phyloP scores from a whole-genome alignment of 805 yeast species.

The Nakazawaea ambrosiae region DNA sequence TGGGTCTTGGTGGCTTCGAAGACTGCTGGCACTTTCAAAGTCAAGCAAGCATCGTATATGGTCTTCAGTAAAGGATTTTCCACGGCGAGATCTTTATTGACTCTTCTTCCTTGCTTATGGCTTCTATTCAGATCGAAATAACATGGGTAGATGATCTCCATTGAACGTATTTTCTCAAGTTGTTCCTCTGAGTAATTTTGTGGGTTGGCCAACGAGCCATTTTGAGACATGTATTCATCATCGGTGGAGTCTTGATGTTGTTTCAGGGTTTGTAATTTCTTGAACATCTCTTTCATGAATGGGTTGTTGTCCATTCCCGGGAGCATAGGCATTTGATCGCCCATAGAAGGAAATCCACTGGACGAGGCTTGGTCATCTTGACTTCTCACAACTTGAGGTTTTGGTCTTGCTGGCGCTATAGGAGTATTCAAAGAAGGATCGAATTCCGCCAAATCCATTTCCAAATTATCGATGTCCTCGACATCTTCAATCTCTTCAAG shows the following conservation, averaged over 20 bases:
- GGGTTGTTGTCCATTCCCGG: constrained; percentile 15
- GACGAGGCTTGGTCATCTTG: constrained; percentile 31
- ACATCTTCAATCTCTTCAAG: constrained; percentile 70
- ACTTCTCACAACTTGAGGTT: constrained; percentile 54
- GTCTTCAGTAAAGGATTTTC: constrained; percentile 83
- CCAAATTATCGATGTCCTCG: constrained; percentile 86
- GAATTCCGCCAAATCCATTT: constrained; percentile 88
- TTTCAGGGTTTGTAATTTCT: constrained; percentile 13
- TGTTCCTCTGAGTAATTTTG: constrained; percentile 37
- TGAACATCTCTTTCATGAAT: constrained; percentile 16
- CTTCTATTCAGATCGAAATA: constrained; percentile 80
- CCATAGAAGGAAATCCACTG: too few species aligned
- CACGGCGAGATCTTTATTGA: constrained; percentile 60
- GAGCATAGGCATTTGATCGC: constrained; percentile 18
- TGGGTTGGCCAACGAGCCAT: neutral
- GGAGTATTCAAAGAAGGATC: constrained; percentile 68
- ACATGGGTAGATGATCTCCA: constrained; percentile 83
- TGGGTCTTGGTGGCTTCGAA: constrained; percentile 81
- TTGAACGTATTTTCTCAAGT: constrained; percentile 52
- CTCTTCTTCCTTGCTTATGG: constrained; percentile 79
- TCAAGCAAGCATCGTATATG: constrained; percentile 61
- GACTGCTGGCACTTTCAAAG: constrained; percentile 26
- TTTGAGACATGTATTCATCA: neutral
- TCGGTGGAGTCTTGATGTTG: neutral
- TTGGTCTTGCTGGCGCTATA: constrained; percentile 56